Evolutionary conservation across 2,329 filamentous ascomycete species (phyloP).

Genomic region (Zopfia rhizophila): DNA sequence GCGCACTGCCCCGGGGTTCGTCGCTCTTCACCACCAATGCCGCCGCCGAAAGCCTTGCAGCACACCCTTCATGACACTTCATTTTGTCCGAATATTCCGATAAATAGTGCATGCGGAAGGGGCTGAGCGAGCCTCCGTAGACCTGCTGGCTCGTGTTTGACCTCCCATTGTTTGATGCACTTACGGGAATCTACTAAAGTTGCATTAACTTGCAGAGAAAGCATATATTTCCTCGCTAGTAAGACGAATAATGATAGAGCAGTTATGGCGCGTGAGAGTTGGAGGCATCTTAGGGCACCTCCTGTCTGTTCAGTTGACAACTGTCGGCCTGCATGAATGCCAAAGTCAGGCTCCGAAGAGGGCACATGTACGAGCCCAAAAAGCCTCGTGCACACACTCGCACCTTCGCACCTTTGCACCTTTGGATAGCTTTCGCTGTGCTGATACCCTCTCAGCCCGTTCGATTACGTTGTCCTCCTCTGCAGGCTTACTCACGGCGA

Average conservation of each 20-base stretch:
- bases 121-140: conserved; percentile 15
- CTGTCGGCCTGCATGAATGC: conserved; percentile 2
- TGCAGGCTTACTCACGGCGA: conserved; percentile 22
- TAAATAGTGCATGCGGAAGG: conserved; percentile 13
- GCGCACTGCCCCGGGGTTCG: conserved; percentile 6
- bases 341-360: conserved; percentile 1
- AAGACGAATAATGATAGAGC: not conserved
- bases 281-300: conserved; percentile 1
- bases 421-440: conserved; percentile 1
- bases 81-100: conserved; percentile 16
- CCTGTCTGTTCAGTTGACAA: not conserved
- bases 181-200: conserved; percentile 5
- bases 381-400: conserved; percentile 16
- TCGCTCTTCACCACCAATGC: conserved; percentile 5
- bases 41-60: conserved; percentile 2
- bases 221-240: not conserved
- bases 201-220: conserved; percentile 7
- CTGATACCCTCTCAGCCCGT: conserved; percentile 21
- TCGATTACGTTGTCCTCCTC: conserved; percentile 28
- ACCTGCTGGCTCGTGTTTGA: not conserved
- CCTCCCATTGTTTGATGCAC: conserved; percentile 2
- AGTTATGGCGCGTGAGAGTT: not conserved
- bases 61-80: no score
- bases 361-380: conserved; percentile 9
- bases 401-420: conserved; percentile 9